Evolutionary conservation across 192 early-diverging fungal genomes (phyloP).

Genomic region (Dimargaris xerosporica): DNA sequence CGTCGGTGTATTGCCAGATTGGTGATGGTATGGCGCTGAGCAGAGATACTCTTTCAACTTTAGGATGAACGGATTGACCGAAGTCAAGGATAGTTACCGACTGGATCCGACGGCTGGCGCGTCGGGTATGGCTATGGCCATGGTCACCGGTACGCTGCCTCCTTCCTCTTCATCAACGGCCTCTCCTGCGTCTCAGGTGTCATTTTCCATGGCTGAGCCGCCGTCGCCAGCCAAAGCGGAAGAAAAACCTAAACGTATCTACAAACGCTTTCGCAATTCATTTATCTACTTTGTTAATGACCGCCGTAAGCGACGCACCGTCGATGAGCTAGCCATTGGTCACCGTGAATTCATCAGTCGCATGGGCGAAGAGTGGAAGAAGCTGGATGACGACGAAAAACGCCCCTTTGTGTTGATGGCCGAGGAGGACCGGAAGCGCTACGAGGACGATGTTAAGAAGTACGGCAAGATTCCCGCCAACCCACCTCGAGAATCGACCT

Average conservation of each 20-base stretch:
- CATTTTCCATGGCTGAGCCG: constrained; percentile 11
- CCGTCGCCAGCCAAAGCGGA: background rate
- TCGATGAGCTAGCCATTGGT: constrained; percentile 22
- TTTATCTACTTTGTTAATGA: constrained; percentile 33
- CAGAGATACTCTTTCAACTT: too few species aligned
- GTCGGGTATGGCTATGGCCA: constrained; percentile 10
- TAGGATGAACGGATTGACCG: too few species aligned
- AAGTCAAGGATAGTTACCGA: too few species aligned
- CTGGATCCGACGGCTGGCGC: too few species aligned
- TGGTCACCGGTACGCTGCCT: constrained; percentile 6
- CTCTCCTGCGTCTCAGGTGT: constrained; percentile 13
- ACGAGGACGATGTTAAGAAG: constrained; percentile 19
- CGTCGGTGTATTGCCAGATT: too few species aligned
- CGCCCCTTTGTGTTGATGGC: constrained; percentile 15
- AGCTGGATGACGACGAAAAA: constrained; percentile 18
- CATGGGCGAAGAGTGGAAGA: constrained; percentile 18
- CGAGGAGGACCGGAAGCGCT: constrained; percentile 12
- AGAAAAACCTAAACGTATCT: constrained; percentile 17
- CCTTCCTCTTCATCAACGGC: background rate
- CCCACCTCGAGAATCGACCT: background rate
- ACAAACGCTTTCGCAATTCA: constrained; percentile 31
- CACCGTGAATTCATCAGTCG: constrained; percentile 26
- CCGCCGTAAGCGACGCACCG: constrained; percentile 21
- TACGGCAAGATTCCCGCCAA: constrained; percentile 15
- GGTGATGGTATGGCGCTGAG: too few species aligned